These are phyloP conservation scores for Penicillium sp. DNA, from an alignment of 2,329 filamentous ascomycete genomes.

Conservation along the genomic window DNA sequence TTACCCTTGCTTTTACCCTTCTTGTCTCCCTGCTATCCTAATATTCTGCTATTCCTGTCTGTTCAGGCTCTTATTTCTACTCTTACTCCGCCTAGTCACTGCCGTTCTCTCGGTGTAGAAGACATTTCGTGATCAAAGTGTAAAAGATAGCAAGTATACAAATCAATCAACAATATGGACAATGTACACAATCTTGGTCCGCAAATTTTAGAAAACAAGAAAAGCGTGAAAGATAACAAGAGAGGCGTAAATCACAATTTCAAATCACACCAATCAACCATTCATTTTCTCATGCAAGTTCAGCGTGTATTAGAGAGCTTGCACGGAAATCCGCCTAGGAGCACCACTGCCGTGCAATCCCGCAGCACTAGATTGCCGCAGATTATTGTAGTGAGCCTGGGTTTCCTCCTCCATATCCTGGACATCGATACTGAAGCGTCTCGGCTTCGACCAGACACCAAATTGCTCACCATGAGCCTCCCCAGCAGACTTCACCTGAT, in stretches of 20 bases:
- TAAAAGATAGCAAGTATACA: no score
- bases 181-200: slow-evolving; percentile 5
- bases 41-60: no score
- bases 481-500: slow-evolving; percentile 23
- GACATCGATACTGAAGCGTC: slow-evolving; percentile 36
- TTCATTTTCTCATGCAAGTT: neutral
- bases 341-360: slow-evolving; percentile 28
- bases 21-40: no score
- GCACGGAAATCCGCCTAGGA: slow-evolving; percentile 26
- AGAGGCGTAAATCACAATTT: neutral
- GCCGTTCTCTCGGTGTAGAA: no score
- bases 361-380: slow-evolving; percentile 32
- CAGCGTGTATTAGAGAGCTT: slow-evolving; percentile 16
- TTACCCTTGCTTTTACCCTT: no score
- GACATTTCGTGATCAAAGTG: no score
- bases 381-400: slow-evolving; percentile 30
- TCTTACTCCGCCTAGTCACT: no score
- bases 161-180: neutral
- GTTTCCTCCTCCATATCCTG: slow-evolving; percentile 30
- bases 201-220: neutral
- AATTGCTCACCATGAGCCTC: slow-evolving; percentile 24
- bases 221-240: neutral
- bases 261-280: neutral
- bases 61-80: no score
- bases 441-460: slow-evolving; percentile 34